Evolutionary conservation across 164 flowering plant genomes (phyloP).

Genomic region (Taxillus chinensis): DNA sequence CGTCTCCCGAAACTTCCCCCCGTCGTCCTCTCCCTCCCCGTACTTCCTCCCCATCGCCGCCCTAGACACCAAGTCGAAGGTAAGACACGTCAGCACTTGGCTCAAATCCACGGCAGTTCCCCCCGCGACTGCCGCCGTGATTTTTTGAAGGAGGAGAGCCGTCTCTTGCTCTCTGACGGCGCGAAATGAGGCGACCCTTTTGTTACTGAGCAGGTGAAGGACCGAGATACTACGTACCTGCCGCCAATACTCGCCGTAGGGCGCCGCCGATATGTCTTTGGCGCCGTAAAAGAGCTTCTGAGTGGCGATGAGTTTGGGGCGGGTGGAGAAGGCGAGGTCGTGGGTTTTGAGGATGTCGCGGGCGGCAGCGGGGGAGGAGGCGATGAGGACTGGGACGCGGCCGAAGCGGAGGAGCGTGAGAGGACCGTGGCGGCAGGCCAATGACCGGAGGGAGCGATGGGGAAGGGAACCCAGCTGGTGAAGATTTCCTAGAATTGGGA

Average conservation of each 20-base stretch:
- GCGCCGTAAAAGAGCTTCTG: constrained; percentile 9
- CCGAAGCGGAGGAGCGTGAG: constrained; percentile 27
- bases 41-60: background rate
- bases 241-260: constrained; percentile 25
- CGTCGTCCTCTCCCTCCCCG: background rate
- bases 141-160: background rate
- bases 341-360: constrained; percentile 19
- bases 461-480: constrained; percentile 23
- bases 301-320: background rate
- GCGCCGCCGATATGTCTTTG: constrained; percentile 15
- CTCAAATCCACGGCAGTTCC: background rate
- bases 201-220: constrained; percentile 16
- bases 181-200: background rate
- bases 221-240: constrained; percentile 14
- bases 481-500: constrained; percentile 35
- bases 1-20: background rate
- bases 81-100: background rate
- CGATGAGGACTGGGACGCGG: constrained; percentile 17
- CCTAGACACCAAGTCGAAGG: background rate
- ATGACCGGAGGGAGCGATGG: constrained; percentile 18
- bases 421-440: constrained; percentile 21
- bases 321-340: constrained; percentile 10
- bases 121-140: background rate
- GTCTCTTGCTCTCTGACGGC: background rate
- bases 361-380: constrained; percentile 22